phyloP scores from a whole-genome alignment of 352 stramenopile genomes.

The Globisporangium sylvaticum region DNA sequence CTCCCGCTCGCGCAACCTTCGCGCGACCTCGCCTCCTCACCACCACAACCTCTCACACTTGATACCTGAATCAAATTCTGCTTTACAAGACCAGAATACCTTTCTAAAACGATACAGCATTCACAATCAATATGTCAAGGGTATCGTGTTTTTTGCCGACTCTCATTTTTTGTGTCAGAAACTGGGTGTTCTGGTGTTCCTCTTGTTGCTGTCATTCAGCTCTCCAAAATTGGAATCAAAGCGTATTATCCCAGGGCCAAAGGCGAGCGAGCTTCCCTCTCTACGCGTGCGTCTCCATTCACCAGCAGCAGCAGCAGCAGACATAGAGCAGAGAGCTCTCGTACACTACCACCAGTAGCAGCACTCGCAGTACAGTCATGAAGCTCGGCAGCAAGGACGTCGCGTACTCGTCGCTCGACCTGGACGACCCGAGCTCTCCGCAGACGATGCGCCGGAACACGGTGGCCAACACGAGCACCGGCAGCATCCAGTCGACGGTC shows the following conservation, averaged over 20 bases:
- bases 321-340: background rate
- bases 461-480: constrained; percentile 25
- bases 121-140: background rate
- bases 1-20: constrained; percentile 25
- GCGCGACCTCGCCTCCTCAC: constrained; percentile 13
- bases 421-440: constrained; percentile 49
- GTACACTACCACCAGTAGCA: background rate
- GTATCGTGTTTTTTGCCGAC: background rate
- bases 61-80: background rate
- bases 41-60: constrained; percentile 6
- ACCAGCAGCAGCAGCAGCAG: background rate
- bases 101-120: background rate
- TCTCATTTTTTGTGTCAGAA: background rate
- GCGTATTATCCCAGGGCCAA: background rate
- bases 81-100: background rate
- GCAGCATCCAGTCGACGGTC: constrained; percentile 41
- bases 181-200: background rate
- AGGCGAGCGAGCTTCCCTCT: background rate
- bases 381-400: constrained; percentile 74
- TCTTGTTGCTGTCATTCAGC: background rate
- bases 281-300: background rate
- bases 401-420: constrained; percentile 68
- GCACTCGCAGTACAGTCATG: constrained; percentile 15
- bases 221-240: constrained; percentile 1
- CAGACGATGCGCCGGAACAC: constrained; percentile 25